Evolutionary conservation across 2,329 filamentous ascomycete species (phyloP), one percentile per base, ranked within the genome.

Genomic region (Alternaria longipes): DNA sequence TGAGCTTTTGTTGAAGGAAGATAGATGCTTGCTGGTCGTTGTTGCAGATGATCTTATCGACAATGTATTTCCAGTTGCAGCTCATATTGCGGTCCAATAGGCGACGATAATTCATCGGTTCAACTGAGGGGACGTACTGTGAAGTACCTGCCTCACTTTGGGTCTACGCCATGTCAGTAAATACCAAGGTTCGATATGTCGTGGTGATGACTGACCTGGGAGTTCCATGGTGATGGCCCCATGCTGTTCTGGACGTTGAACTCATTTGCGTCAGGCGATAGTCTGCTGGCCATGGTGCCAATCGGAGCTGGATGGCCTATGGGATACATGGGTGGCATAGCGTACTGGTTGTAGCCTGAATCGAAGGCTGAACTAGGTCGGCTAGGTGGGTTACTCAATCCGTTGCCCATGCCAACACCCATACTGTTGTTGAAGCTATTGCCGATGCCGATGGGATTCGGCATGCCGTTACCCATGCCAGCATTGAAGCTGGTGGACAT

Each of bases 21-120:
- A 99, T 98, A 2, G 95, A 99, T 9, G 96, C 95, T 80, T 99
- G 95, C 80, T 99, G 95, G 76, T 99, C 95, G 79, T 99, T 98
- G 83, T 94, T 97, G 87, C 93, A 96, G 68, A 99, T 94, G 76
- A 99, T 99, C 84, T 98, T 98, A 83, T 99, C 94, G 56, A 99
- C 95, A 71, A 99, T 97, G 78, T 97, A 97, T 82, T 95, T 97
- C 95, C 94, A 99, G 82, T 99, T 96, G 82, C 94, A 98, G 74
- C 92, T 97, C 80, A 97, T 93, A 76, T 94, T 97, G 74, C 94
- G 93, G 75, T 99, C 95, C 47, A 98, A 88, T 40, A 99, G 86
- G 57, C 94, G 93, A 62, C 95, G 93, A 75, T 98, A 99, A 80
- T 99, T 98, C 72, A 98, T 86, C 11, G 94, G 95, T 80, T 99